Evolutionary conservation across 2,329 filamentous ascomycete genomes (phyloP).

Genomic region (Verticillium alfalfae): DNA sequence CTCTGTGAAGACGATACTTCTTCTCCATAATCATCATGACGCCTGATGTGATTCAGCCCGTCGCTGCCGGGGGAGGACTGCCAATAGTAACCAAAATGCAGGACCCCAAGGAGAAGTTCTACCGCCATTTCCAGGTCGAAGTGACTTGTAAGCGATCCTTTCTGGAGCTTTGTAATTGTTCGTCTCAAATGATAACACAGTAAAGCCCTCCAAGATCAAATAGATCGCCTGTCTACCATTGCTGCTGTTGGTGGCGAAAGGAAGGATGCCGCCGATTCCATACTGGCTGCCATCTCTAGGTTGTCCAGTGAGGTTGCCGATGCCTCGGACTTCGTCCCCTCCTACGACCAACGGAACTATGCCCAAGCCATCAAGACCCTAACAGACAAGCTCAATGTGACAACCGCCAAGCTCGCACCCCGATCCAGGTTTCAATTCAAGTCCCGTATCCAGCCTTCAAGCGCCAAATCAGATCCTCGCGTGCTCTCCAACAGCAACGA

Average conservation of each 20-base stretch:
- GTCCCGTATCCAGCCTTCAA: slow-evolving; percentile 12
- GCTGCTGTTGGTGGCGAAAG: slow-evolving; percentile 65
- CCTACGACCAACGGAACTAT: slow-evolving; percentile 86
- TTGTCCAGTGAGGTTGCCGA: slow-evolving; percentile 83
- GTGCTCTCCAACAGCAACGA: slow-evolving; percentile 21
- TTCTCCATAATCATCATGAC: slow-evolving; percentile 3
- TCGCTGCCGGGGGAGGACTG: slow-evolving; percentile 6
- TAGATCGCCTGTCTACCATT: slow-evolving; percentile 31
- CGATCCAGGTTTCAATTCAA: slow-evolving; percentile 82
- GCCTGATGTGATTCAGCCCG: slow-evolving; percentile 12
- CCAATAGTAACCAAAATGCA: slow-evolving; percentile 24
- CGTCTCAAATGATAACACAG: not conserved
- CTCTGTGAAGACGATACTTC: not conserved
- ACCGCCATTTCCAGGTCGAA: slow-evolving; percentile 74
- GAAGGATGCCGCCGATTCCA: slow-evolving; percentile 73
- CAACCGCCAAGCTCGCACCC: slow-evolving; percentile 62
- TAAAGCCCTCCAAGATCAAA: slow-evolving; percentile 56
- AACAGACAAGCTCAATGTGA: slow-evolving; percentile 70
- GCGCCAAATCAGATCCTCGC: slow-evolving; percentile 34
- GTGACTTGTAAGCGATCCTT: slow-evolving; percentile 54
- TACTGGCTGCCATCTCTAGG: slow-evolving; percentile 71
- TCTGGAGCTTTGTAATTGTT: not conserved
- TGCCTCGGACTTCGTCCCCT: slow-evolving; percentile 73
- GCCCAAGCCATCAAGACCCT: slow-evolving; percentile 75
- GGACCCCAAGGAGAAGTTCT: slow-evolving; percentile 72